Evolutionary conservation across 306 rosid species (phyloP).

Genomic region (Elaeagnus macrophylla): DNA sequence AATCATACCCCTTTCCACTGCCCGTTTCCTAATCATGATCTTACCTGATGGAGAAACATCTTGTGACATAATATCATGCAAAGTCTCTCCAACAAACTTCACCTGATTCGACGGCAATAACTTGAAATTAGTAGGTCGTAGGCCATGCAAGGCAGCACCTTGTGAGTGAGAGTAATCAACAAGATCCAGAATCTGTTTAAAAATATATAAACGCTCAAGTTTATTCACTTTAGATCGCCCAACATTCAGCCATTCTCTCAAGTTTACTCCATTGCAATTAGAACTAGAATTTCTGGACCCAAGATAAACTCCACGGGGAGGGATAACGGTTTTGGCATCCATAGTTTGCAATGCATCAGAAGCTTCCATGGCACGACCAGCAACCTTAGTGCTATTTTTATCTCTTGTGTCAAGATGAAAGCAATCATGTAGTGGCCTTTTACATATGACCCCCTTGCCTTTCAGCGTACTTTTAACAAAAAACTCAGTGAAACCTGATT

Average conservation of each 20-base stretch:
- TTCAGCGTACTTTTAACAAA: conserved; percentile 64
- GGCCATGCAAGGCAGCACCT: conserved; percentile 54
- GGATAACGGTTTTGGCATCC: conserved; percentile 31
- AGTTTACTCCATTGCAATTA: conserved; percentile 43
- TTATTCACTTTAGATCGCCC: conserved; percentile 41
- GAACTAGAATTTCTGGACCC: conserved; percentile 27
- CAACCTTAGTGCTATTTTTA: conserved; percentile 31
- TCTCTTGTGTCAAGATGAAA: conserved; percentile 34
- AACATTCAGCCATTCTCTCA: conserved; percentile 75
- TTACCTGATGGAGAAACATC: conserved; percentile 28
- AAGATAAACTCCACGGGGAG: conserved; percentile 18
- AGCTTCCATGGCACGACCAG: conserved; percentile 25
- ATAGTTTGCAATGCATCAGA: conserved; percentile 21
- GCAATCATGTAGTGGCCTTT: conserved; percentile 36
- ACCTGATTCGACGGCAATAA: conserved; percentile 50
- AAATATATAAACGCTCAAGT: conserved; percentile 50
- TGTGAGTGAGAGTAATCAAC: conserved; percentile 54
- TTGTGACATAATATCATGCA: no score
- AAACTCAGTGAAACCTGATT: conserved; percentile 79
- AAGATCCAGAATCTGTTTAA: conserved; percentile 63
- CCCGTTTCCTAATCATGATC: conserved; percentile 39
- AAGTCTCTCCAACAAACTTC: conserved; percentile 35
- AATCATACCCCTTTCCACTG: conserved; percentile 34
- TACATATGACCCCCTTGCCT: conserved; percentile 67
- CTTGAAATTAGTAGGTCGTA: conserved; percentile 65